Evolutionary conservation across 345 rosid species (phyloP).

Genomic region (Pugionium cornutum): DNA sequence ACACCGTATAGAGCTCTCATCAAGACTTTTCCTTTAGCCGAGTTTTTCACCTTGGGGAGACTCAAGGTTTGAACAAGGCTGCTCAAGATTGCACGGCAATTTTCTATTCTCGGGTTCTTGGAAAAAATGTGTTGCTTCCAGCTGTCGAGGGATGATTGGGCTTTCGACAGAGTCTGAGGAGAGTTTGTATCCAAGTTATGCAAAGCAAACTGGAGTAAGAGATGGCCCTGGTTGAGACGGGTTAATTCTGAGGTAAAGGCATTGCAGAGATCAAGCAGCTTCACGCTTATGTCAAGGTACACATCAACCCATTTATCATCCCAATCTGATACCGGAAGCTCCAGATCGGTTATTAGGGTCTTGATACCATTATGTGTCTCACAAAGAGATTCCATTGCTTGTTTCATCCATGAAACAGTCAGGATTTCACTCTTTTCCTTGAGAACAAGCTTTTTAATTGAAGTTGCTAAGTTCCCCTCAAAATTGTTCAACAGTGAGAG

Average conservation of each 20-base stretch:
- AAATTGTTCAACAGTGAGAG: slow-evolving; percentile 32
- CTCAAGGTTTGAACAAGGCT: slow-evolving; percentile 39
- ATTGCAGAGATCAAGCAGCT: slow-evolving; percentile 45
- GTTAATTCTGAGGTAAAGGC: slow-evolving; percentile 40
- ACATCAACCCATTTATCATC: slow-evolving; percentile 45
- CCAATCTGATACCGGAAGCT: slow-evolving; percentile 44
- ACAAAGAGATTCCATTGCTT: slow-evolving; percentile 39
- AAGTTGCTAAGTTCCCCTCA: slow-evolving; percentile 35
- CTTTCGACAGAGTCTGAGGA: slow-evolving; percentile 34
- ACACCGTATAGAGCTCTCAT: slow-evolving; percentile 43
- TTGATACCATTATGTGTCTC: slow-evolving; percentile 37
- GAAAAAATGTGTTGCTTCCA: slow-evolving; percentile 38
- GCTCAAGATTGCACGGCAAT: slow-evolving; percentile 31
- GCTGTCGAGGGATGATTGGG: slow-evolving; percentile 34
- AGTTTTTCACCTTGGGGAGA: slow-evolving; percentile 46
- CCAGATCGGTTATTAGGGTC: slow-evolving; percentile 36
- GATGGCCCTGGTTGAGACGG: slow-evolving; percentile 45
- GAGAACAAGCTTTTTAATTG: slow-evolving; percentile 34
- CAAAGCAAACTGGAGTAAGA: slow-evolving; percentile 40
- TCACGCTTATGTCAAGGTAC: slow-evolving; percentile 40
- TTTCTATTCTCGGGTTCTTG: slow-evolving; percentile 38
- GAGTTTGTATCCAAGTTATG: slow-evolving; percentile 32
- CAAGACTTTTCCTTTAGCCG: slow-evolving; percentile 42
- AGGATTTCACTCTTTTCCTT: slow-evolving; percentile 35
- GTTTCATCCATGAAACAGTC: slow-evolving; percentile 44